A percentile compares a stretch with the other conserved stretches of the same genome.
Evolutionary conservation across 495 filamentous ascomycete species (phyloP).

Genomic region (Penicillium alfredii): DNA sequence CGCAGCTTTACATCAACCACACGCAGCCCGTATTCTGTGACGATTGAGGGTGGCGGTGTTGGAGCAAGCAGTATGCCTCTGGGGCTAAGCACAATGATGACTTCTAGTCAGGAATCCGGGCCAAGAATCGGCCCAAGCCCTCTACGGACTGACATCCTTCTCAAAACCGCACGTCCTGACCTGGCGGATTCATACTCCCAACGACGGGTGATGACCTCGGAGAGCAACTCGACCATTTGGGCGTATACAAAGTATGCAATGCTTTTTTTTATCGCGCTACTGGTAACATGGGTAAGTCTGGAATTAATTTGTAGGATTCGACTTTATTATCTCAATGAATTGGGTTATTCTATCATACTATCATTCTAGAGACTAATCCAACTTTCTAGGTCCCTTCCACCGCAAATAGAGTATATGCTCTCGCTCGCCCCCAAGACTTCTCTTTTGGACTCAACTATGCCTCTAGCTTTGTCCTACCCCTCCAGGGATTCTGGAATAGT

Average conservation of each 20-base stretch:
- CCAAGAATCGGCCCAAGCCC: conserved; percentile 1
- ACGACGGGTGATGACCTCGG: conserved; percentile 15
- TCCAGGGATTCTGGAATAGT: conserved; percentile 86
- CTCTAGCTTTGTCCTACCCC: conserved; percentile 68
- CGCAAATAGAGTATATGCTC: conserved; percentile 67
- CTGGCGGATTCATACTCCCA: conserved; percentile 11
- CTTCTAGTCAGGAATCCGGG: background rate
- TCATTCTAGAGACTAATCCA: too few relatives aligned
- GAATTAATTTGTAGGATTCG: too few relatives aligned
- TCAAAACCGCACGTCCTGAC: conserved; percentile 7
- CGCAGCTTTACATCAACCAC: conserved; percentile 2
- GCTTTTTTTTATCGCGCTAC: conserved; percentile 76
- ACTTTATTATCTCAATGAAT: too few relatives aligned
- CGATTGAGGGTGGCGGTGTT: conserved; percentile 25
- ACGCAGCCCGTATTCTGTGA: conserved; percentile 33
- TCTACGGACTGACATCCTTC: conserved; percentile 3
- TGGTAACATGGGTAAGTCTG: conserved; percentile 72
- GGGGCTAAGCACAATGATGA: background rate
- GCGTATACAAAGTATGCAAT: conserved; percentile 78
- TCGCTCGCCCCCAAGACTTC: conserved; percentile 49
- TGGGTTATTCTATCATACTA: too few relatives aligned
- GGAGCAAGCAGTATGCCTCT: conserved; percentile 3
- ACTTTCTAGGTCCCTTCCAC: conserved; percentile 60
- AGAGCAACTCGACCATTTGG: conserved; percentile 50
- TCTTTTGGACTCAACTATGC: conserved; percentile 60